phyloP scores from a whole-genome alignment of 2,329 filamentous ascomycete species.

The Lachnum nothofagi region DNA sequence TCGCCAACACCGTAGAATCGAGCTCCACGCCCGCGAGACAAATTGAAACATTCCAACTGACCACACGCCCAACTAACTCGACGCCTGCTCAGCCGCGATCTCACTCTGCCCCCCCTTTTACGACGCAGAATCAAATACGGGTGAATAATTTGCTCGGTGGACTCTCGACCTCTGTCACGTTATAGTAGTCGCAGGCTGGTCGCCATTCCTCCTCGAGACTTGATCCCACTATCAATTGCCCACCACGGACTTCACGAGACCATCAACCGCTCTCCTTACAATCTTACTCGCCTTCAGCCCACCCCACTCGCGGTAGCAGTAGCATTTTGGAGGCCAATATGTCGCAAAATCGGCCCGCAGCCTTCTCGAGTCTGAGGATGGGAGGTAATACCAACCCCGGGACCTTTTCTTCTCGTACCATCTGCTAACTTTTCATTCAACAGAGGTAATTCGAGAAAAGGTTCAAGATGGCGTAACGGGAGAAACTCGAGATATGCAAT shows the following conservation, averaged over 20 bases:
- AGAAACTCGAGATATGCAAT: conserved; percentile 93
- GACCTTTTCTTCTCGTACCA: conserved; percentile 5
- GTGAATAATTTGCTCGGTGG: conserved; percentile 20
- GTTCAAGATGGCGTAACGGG: conserved; percentile 97
- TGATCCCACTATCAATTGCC: conserved; percentile 36
- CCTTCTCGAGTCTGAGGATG: conserved; percentile 87
- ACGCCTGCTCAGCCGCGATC: conserved; percentile 17
- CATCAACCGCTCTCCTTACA: conserved; percentile 37
- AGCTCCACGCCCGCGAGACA: conserved; percentile 10
- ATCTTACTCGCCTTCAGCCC: conserved; percentile 42
- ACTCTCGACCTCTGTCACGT: conserved; percentile 24
- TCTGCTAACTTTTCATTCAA: conserved; percentile 24
- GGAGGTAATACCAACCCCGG: conserved; percentile 62
- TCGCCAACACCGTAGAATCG: conserved; percentile 9
- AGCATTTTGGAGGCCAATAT: conserved; percentile 46
- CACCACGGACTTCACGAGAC: conserved; percentile 50
- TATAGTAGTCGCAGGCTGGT: conserved; percentile 24
- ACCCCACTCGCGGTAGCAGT: conserved; percentile 37
- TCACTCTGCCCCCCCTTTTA: conserved; percentile 15
- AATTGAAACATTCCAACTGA: conserved; percentile 12
- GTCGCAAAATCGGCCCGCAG: conserved; percentile 87
- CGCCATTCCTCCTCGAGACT: conserved; percentile 12
- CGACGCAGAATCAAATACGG: conserved; percentile 20
- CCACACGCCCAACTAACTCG: conserved; percentile 6
- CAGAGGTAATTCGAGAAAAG: conserved; percentile 97